Evolutionary conservation across 768 basidiomycete species (phyloP).

Genomic region (Gyrodon lividus): DNA sequence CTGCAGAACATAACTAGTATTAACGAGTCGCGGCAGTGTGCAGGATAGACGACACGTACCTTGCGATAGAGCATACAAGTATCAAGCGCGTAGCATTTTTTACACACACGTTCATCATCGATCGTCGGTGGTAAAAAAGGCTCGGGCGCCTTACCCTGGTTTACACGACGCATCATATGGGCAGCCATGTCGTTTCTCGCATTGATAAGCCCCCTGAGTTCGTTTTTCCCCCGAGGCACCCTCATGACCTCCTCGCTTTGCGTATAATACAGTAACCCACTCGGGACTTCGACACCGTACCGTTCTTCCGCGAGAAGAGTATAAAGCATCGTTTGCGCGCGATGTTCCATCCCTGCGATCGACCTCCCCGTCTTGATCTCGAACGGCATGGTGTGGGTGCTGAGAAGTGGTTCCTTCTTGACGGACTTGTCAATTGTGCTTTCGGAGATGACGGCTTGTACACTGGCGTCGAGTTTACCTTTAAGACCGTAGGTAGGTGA

Average conservation of each 20-base stretch:
- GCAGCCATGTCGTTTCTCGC: slow-evolving; percentile 83
- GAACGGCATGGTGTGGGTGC: slow-evolving; percentile 57
- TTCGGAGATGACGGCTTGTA: slow-evolving; percentile 64
- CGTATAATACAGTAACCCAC: slow-evolving; percentile 92
- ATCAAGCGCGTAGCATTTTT: slow-evolving; percentile 78
- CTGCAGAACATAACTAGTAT: slow-evolving; percentile 32
- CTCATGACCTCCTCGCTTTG: slow-evolving; percentile 85
- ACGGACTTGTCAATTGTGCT: slow-evolving; percentile 25
- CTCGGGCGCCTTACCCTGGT: slow-evolving; percentile 32
- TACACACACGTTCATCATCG: slow-evolving; percentile 77
- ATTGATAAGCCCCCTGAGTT: slow-evolving; percentile 79
- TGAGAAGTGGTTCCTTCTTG: slow-evolving; percentile 21
- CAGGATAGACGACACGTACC: slow-evolving; percentile 36
- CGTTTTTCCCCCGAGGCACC: slow-evolving; percentile 78
- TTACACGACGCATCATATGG: slow-evolving; percentile 61
- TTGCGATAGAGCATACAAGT: slow-evolving; percentile 94
- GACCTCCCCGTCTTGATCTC: slow-evolving; percentile 95
- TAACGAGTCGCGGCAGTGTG: not conserved
- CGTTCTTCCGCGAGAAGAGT: slow-evolving; percentile 87
- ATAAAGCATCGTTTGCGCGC: slow-evolving; percentile 98
- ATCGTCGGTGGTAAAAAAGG: slow-evolving; percentile 85
- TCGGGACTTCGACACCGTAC: slow-evolving; percentile 78
- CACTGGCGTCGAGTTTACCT: slow-evolving; percentile 92
- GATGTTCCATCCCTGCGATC: slow-evolving; percentile 81
- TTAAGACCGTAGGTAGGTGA: slow-evolving; percentile 93